Evolutionary conservation across 768 basidiomycete genomes (phyloP).

Genomic region (Boletus rubropictus): DNA sequence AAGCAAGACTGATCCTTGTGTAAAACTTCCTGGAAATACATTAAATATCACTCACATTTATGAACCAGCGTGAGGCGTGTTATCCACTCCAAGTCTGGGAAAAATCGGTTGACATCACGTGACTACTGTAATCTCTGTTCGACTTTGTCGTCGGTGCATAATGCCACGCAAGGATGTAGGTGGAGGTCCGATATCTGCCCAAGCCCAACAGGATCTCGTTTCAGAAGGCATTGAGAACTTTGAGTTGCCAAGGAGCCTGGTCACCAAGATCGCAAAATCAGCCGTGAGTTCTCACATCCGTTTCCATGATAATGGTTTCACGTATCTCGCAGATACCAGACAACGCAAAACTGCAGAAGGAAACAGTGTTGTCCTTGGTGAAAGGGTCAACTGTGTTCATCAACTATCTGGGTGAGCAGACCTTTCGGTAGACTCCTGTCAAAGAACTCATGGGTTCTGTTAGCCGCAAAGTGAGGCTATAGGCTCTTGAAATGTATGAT

Average conservation of each 20-base stretch:
- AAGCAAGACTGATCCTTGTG: not conserved
- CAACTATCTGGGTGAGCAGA: conserved; percentile 73
- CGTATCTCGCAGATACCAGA: conserved; percentile 64
- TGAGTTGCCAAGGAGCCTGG: conserved; percentile 78
- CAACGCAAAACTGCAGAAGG: conserved; percentile 83
- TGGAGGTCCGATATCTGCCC: conserved; percentile 54
- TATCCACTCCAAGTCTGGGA: too few species aligned
- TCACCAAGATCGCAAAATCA: conserved; percentile 81
- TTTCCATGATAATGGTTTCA: not conserved
- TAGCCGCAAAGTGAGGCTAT: conserved; percentile 42
- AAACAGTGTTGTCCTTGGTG: conserved; percentile 75
- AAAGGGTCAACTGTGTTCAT: conserved; percentile 95
- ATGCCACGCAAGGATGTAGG: conserved; percentile 71
- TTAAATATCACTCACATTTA: not conserved
- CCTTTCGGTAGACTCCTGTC: not conserved
- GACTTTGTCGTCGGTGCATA: not conserved
- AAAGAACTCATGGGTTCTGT: conserved; percentile 1
- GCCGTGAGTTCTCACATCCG: conserved; percentile 46
- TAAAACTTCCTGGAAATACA: not conserved
- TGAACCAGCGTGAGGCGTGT: not conserved
- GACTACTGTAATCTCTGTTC: not conserved
- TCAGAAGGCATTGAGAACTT: conserved; percentile 86
- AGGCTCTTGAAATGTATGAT: not conserved
- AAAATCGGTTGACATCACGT: conserved; percentile 2
- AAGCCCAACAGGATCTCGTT: conserved; percentile 73